These are phyloP conservation scores for Paecilomyces fulvus DNA, from an alignment of 2,329 filamentous ascomycete genomes.

Conservation along the genomic window DNA sequence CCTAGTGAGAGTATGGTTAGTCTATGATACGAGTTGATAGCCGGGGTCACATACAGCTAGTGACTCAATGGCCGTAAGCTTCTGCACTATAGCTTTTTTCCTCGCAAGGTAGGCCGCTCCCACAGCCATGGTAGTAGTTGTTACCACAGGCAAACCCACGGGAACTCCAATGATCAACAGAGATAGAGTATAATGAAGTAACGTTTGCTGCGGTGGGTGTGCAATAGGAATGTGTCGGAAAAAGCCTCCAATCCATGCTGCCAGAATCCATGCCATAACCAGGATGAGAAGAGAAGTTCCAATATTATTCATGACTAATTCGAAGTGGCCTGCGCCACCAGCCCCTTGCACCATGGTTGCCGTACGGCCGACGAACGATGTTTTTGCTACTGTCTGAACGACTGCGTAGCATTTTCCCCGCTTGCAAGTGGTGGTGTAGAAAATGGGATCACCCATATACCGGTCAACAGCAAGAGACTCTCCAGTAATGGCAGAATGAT, in stretches of 20 bases:
- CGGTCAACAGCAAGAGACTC: slow-evolving; percentile 64
- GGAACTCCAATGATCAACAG: slow-evolving; percentile 73
- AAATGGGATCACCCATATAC: slow-evolving; percentile 64
- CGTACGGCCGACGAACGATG: slow-evolving; percentile 69
- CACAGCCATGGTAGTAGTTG: slow-evolving; percentile 68
- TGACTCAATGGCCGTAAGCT: slow-evolving; percentile 70
- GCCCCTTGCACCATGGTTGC: slow-evolving; percentile 65
- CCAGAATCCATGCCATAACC: slow-evolving; percentile 68
- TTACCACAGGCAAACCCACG: slow-evolving; percentile 71
- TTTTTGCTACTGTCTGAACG: slow-evolving; percentile 56
- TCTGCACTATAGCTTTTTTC: slow-evolving; percentile 72
- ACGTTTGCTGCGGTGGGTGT: slow-evolving; percentile 47
- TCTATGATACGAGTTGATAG: slow-evolving; percentile 1
- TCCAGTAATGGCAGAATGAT: slow-evolving; percentile 74
- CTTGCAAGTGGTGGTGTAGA: slow-evolving; percentile 76
- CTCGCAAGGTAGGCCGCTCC: slow-evolving; percentile 69
- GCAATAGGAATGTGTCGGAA: slow-evolving; percentile 59
- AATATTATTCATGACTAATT: slow-evolving; percentile 75
- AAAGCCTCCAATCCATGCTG: slow-evolving; percentile 71
- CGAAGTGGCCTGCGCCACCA: slow-evolving; percentile 69
- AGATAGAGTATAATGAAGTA: slow-evolving; percentile 61
- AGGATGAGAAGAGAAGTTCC: slow-evolving; percentile 64
- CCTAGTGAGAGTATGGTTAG: slow-evolving; percentile 15
- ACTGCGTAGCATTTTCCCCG: slow-evolving; percentile 68
- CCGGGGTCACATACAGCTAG: slow-evolving; percentile 45